Percentiles rank a stretch among this genome's conserved stretches.
Conservation (phyloP, 1,284 basidiomycete genomes). For the Boletus smithii region DNA sequence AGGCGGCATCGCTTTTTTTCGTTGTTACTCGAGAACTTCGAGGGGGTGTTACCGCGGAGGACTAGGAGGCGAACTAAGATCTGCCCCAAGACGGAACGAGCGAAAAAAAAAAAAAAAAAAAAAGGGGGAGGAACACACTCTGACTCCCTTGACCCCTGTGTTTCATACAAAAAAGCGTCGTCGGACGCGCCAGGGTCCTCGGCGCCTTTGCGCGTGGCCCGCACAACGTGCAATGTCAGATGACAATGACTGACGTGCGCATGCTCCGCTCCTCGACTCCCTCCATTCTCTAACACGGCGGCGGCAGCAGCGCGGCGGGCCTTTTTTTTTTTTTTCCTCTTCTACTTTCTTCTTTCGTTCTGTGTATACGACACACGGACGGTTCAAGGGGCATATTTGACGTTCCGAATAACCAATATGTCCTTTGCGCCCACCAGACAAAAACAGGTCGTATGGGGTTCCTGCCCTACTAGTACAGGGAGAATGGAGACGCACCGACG, state of each 20-base stretch:
- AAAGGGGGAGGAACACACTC: too few relatives aligned
- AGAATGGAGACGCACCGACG: background rate
- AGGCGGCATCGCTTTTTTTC: slow-evolving; percentile 22
- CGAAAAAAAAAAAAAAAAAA: too few relatives aligned
- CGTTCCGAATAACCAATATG: slow-evolving; percentile 21
- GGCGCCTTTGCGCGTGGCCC: background rate
- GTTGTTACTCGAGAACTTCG: background rate
- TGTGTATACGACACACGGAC: background rate
- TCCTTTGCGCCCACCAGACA: background rate
- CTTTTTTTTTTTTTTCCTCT: background rate
- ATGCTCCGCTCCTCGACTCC: background rate
- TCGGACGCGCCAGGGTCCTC: background rate
- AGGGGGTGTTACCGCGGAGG: slow-evolving; percentile 22
- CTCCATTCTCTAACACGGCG: slow-evolving; percentile 8
- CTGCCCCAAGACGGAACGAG: too few relatives aligned
- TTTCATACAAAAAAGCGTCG: slow-evolving; percentile 4
- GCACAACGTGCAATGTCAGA: background rate
- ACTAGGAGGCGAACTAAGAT: background rate
- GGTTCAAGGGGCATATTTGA: background rate
- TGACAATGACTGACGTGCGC: slow-evolving; percentile 5
- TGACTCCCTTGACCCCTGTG: slow-evolving; percentile 13
- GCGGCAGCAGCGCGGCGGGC: slow-evolving; percentile 12
- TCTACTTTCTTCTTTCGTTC: background rate
- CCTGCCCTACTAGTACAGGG: background rate
- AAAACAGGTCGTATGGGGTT: background rate